Evolutionary conservation across 1,284 basidiomycete species (phyloP).

Genomic region (Gymnopus androsaceus): DNA sequence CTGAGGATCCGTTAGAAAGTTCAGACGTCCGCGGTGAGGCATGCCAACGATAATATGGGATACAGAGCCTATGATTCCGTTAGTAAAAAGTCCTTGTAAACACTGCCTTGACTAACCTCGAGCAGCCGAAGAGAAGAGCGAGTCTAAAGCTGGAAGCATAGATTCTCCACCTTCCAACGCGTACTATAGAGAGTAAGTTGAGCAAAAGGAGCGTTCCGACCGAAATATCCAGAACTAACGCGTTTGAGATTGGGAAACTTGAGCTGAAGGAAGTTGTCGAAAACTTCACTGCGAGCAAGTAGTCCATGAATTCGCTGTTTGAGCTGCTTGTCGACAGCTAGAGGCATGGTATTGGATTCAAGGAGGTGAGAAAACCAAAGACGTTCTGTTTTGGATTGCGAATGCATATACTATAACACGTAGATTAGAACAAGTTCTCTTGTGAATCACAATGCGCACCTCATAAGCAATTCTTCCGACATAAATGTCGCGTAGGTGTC

Average conservation of each 20-base stretch:
- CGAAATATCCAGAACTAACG: conserved; percentile 29
- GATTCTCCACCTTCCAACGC: conserved; percentile 89
- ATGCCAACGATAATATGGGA: conserved; percentile 76
- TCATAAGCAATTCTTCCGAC: conserved; percentile 86
- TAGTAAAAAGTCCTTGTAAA: background rate
- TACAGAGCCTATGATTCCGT: conserved; percentile 55
- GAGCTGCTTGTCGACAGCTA: conserved; percentile 35
- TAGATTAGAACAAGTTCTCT: background rate
- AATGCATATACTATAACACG: conserved; percentile 70
- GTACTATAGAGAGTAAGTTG: conserved; percentile 42
- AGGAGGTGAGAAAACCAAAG: conserved; percentile 85
- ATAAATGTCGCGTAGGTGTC: conserved; percentile 73
- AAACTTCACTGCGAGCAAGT: conserved; percentile 73
- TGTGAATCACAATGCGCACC: conserved; percentile 27
- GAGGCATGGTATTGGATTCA: conserved; percentile 58
- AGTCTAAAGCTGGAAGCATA: conserved; percentile 84
- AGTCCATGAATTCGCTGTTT: conserved; percentile 67
- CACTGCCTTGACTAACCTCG: conserved; percentile 42
- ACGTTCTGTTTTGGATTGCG: conserved; percentile 76
- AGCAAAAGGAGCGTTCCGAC: background rate
- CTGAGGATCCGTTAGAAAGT: conserved; percentile 69
- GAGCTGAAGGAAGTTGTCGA: conserved; percentile 79
- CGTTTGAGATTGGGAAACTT: conserved; percentile 86
- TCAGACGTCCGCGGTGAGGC: conserved; percentile 87
- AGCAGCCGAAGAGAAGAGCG: conserved; percentile 70